A percentile compares a stretch with the other conserved stretches of the same genome.
phyloP scores from a whole-genome alignment of 2,329 filamentous ascomycete species.

The Macrophomina phaseolina region DNA sequence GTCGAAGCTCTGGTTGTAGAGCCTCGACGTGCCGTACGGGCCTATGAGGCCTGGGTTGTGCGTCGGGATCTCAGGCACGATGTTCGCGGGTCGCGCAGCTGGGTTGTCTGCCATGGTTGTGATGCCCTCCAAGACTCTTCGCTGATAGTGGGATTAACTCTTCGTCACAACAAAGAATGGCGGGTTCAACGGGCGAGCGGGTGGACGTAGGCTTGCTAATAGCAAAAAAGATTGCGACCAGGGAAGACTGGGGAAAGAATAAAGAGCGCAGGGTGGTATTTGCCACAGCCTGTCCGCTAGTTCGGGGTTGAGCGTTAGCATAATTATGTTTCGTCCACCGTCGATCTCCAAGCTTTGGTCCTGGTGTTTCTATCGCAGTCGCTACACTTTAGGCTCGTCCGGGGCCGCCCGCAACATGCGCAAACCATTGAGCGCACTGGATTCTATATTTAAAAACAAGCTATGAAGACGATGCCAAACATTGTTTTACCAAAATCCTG shows the following conservation, averaged over 20 bases:
- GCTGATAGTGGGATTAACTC: too few species aligned
- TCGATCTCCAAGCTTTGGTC: neutral
- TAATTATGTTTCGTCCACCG: too few species aligned
- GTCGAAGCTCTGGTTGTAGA: constrained; percentile 27
- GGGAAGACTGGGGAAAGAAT: too few species aligned
- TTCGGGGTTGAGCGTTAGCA: too few species aligned
- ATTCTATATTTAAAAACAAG: neutral
- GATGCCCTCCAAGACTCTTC: neutral
- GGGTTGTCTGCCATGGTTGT: neutral
- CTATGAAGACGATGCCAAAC: neutral
- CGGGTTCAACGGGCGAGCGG: too few species aligned
- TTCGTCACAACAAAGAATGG: too few species aligned
- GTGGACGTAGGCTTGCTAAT: too few species aligned
- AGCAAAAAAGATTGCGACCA: too few species aligned
- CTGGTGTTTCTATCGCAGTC: neutral
- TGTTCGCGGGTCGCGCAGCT: neutral
- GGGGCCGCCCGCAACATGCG: neutral
- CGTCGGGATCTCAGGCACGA: neutral
- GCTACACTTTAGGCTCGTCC: neutral
- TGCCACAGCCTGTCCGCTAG: too few species aligned
- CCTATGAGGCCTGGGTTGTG: neutral
- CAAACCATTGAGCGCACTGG: neutral
- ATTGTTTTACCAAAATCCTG: neutral
- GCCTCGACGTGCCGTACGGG: neutral
- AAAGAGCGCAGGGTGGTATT: too few species aligned